These are phyloP conservation scores for Aspergillus ibericus DNA, from an alignment of 2,329 filamentous ascomycete species.

Conservation along the genomic window DNA sequence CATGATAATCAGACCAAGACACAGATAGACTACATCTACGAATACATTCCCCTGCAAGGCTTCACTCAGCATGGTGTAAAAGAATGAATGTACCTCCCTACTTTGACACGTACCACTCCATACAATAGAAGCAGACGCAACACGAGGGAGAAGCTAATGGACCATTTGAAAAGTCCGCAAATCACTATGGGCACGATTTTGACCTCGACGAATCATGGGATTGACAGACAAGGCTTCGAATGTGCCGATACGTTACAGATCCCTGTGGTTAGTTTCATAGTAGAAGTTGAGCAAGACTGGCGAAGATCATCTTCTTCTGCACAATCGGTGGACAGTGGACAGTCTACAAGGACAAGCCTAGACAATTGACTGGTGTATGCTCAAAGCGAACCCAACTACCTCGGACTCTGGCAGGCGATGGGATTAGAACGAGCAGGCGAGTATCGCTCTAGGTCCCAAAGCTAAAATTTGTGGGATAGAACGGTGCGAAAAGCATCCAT, in stretches of 20 bases:
- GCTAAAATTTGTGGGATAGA: constrained; percentile 45
- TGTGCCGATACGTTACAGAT: constrained; percentile 28
- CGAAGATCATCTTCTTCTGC: constrained; percentile 14
- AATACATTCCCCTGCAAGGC: constrained; percentile 4
- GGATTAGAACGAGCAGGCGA: constrained; percentile 46
- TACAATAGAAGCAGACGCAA: constrained; percentile 40
- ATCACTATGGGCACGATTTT: constrained; percentile 46
- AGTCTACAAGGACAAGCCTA: too few relatives aligned
- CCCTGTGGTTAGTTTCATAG: constrained; percentile 11
- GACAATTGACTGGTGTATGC: too few relatives aligned
- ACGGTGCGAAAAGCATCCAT: constrained; percentile 30
- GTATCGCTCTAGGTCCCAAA: constrained; percentile 43
- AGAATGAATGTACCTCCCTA: constrained; percentile 44
- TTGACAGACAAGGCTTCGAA: constrained; percentile 48
- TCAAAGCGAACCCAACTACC: constrained; percentile 48
- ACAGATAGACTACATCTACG: too few relatives aligned
- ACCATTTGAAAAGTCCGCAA: constrained; percentile 25
- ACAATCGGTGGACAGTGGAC: neutral
- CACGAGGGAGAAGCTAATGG: constrained; percentile 39
- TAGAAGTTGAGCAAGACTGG: neutral
- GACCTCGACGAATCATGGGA: constrained; percentile 46
- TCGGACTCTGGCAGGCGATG: constrained; percentile 31
- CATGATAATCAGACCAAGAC: neutral
- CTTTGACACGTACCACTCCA: constrained; percentile 46
- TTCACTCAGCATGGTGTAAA: constrained; percentile 9